Percentiles rank a stretch among this genome's conserved stretches.
Conservation (phyloP, 2,329 filamentous ascomycete species). For the Pyricularia sp. region DNA sequence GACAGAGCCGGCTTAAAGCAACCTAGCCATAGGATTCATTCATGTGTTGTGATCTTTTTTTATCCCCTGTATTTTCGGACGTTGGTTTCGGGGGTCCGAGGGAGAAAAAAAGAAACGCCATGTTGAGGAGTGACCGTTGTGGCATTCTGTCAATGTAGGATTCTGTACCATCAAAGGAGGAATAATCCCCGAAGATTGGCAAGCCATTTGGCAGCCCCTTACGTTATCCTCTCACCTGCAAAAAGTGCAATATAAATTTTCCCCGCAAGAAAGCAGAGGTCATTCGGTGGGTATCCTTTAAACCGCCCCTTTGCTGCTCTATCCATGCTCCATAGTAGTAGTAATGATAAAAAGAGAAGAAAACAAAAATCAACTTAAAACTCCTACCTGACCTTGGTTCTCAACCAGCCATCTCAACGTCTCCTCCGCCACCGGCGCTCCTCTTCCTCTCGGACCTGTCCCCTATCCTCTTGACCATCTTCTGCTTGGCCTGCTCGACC, state of each 20-base stretch:
- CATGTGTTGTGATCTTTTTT: not conserved
- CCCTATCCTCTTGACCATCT: conserved; percentile 20
- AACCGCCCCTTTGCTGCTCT: not conserved
- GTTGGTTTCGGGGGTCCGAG: not conserved
- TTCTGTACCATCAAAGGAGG: not conserved
- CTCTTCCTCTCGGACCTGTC: conserved; percentile 20
- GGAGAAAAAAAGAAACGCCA: not conserved
- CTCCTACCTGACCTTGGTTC: not conserved
- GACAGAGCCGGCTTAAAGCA: not conserved
- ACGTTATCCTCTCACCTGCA: not conserved
- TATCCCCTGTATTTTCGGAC: not conserved
- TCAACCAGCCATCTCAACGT: conserved; percentile 21
- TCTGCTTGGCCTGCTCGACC: conserved; percentile 49
- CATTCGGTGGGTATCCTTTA: not conserved
- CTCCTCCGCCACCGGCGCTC: conserved; percentile 14
- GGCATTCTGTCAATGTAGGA: not conserved
- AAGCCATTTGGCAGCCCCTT: not conserved
- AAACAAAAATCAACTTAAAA: not conserved
- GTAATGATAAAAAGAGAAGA: not conserved
- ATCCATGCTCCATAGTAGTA: not conserved
- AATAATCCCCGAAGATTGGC: not conserved
- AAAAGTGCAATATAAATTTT: not conserved
- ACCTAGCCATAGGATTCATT: not conserved
- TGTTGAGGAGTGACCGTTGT: not conserved
- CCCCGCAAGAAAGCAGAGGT: not conserved